A percentile compares a stretch with the other conserved stretches of the same genome.
Conservation (phyloP, 2,329 filamentous ascomycete genomes). For the Chrysosporium keratinophilum region DNA sequence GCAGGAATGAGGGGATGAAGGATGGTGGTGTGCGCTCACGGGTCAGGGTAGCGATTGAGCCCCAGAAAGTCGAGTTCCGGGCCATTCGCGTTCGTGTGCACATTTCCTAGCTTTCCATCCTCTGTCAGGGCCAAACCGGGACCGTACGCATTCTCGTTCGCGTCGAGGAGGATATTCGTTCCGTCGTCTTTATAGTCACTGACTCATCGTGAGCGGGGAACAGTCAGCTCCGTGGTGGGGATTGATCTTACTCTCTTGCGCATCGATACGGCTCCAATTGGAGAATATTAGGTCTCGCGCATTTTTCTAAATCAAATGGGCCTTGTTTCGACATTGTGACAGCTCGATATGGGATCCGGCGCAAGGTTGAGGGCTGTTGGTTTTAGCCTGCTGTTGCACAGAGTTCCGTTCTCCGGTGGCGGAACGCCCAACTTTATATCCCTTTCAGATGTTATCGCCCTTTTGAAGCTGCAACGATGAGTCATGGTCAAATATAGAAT, state of each 20-base stretch:
- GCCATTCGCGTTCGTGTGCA: conserved; percentile 31
- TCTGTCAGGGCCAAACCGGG: conserved; percentile 55
- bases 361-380: neutral
- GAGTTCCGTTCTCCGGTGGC: neutral
- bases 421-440: neutral
- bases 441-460: neutral
- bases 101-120: conserved; percentile 40
- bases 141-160: conserved; percentile 94
- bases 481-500: neutral
- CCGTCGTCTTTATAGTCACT: conserved; percentile 99
- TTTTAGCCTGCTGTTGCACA: neutral
- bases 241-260: conserved; percentile 59
- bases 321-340: conserved; percentile 35
- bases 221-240: conserved; percentile 12
- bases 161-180: conserved; percentile 88
- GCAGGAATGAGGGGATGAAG: neutral
- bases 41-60: conserved; percentile 90
- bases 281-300: conserved; percentile 66
- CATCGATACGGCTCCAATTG: conserved; percentile 69
- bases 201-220: conserved; percentile 24
- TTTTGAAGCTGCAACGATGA: neutral
- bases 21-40: conserved; percentile 33
- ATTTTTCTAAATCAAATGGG: conserved; percentile 62
- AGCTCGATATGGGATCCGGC: neutral
- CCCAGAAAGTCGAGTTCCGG: conserved; percentile 62